Evolutionary conservation across 257 asterid species (phyloP), one percentile per base, ranked within the genome.

Genomic region (Fraxinus excelsior): DNA sequence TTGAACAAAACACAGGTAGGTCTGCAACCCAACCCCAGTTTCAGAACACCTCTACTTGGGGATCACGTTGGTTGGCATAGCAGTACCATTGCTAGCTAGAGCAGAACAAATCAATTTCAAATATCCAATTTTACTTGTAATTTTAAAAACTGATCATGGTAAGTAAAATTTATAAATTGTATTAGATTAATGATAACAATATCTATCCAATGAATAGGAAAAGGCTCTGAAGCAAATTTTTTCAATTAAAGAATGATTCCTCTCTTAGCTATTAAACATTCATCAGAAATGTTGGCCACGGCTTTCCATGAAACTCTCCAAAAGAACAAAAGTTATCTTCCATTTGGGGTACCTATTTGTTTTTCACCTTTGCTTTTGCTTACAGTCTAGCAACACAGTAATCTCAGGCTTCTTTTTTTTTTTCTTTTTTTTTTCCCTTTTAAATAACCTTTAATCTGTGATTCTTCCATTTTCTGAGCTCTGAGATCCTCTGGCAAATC

Each of bases 201-300:
- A 53, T 19, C 64, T n/a, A 19, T 53, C 64, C 11, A 53, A 53
- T 72, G 42, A 72, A 67, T 29, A 19, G 3, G 14, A 19, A 49
- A 56, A 35, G 18, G 56, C 64, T 31, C 26, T 29, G 21, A 49
- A 70, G 67, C 46, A 60, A 80, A 19, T 4, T 5, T 28, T 25
- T 69, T 25, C 29, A n/a, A 28, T n/a, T 13, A 31, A 67, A 67
- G 25, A 62, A 49, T 46, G n/a, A 46, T 46, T 53, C n/a, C 25
- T 49, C 78, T 60, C 46, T 38, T 31, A 75, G 68, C 58, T n/a
- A 64, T 40, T 35, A 49, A 73, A 23, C 32, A 7, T 75, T 42
- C 73, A 58, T 21, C 38, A 32, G 1, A 49, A 49, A 11, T 32
- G 53, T n/a, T 53, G 18, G 42, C 28, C 67, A n/a, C 64, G 7